Evolutionary conservation across 371 early-diverging fungal species (phyloP).

Genomic region (Sporodiniella umbellata): DNA sequence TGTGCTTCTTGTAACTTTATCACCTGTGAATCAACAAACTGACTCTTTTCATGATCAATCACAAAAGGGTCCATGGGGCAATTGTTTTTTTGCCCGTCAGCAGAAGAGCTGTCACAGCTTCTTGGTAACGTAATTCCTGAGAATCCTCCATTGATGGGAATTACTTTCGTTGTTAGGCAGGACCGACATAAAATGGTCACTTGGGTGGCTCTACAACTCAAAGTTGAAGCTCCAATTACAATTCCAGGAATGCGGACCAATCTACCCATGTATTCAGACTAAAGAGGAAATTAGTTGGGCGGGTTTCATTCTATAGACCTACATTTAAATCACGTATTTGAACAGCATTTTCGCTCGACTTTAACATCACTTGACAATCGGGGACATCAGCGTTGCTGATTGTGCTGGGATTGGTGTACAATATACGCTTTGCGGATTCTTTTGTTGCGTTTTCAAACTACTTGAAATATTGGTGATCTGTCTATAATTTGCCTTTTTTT

Average conservation of each 20-base stretch:
- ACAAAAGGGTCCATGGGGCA: constrained; percentile 97
- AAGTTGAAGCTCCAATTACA: constrained; percentile 92
- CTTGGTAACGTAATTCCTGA: constrained; percentile 82
- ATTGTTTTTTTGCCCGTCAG: constrained; percentile 13
- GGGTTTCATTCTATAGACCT: no score
- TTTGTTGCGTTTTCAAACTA: constrained; percentile 88
- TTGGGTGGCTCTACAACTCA: constrained; percentile 84
- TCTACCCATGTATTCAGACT: constrained; percentile 89
- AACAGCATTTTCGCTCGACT: constrained; percentile 79
- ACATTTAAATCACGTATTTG: constrained; percentile 86
- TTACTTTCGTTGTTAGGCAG: constrained; percentile 77
- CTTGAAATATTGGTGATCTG: background rate
- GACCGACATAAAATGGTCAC: constrained; percentile 85
- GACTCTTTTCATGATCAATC: constrained; percentile 94
- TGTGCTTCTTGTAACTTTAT: constrained; percentile 98
- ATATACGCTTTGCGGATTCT: constrained; percentile 63
- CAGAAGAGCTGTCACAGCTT: constrained; percentile 61
- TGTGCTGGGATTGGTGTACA: constrained; percentile 44
- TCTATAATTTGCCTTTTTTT: background rate
- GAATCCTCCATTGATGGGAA: constrained; percentile 88
- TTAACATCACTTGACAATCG: constrained; percentile 87
- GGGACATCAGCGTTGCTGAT: constrained; percentile 51
- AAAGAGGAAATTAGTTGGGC: background rate
- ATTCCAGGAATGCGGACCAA: constrained; percentile 97
- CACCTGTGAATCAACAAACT: constrained; percentile 96